Evolutionary conservation across 306 rosid genomes (phyloP).

Genomic region (Crotalaria pallida): DNA sequence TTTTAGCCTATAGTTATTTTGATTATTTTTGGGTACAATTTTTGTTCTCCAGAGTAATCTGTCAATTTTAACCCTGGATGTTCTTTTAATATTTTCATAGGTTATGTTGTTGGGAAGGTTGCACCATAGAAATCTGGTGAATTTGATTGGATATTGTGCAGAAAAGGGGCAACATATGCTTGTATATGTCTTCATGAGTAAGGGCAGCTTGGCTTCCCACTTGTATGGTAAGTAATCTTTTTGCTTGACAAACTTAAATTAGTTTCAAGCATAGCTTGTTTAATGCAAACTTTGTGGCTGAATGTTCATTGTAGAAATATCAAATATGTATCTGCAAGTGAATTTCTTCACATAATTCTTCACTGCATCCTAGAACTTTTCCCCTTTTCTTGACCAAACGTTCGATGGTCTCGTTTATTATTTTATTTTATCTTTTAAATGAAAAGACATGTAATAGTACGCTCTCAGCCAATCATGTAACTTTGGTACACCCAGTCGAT

Average conservation of each 20-base stretch:
- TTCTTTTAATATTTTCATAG: slow-evolving; percentile 20
- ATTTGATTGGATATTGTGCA: slow-evolving; percentile 65
- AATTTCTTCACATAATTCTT: background rate
- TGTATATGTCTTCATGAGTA: slow-evolving; percentile 64
- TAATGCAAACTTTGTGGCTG: background rate
- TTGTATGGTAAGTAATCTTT: slow-evolving; percentile 48
- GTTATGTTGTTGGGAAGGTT: slow-evolving; percentile 70
- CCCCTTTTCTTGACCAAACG: background rate
- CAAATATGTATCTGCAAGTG: background rate
- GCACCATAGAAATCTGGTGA: slow-evolving; percentile 73
- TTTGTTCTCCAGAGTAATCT: background rate
- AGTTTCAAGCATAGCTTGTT: background rate
- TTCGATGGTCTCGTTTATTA: no score
- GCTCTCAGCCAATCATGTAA: background rate
- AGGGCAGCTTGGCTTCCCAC: slow-evolving; percentile 78
- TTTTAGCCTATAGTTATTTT: background rate
- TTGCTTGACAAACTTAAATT: background rate
- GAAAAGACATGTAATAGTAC: background rate
- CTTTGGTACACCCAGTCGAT: background rate
- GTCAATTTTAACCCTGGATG: background rate
- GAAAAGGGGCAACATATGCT: slow-evolving; percentile 72
- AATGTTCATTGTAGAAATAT: background rate
- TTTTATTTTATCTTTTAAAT: background rate
- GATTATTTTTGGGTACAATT: background rate
- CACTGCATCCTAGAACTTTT: background rate